A percentile compares a stretch with the other conserved stretches of the same genome.
Conservation (phyloP, 2,329 filamentous ascomycete species). For the Epichloe sibirici region DNA sequence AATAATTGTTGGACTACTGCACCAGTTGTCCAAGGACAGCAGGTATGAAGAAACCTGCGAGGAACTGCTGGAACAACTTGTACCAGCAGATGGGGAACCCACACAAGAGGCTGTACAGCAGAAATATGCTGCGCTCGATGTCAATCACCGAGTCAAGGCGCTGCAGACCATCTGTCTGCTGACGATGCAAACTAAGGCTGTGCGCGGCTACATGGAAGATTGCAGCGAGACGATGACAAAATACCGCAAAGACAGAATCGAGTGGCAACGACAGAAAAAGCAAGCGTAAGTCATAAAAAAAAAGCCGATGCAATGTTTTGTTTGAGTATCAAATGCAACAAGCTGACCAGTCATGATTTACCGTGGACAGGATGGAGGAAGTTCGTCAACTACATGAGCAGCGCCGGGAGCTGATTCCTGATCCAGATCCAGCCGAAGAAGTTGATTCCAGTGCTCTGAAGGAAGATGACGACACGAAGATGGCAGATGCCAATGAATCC, state of each 20-base stretch:
- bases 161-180: constrained; percentile 80
- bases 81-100: constrained; percentile 63
- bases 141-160: constrained; percentile 70
- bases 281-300: constrained; percentile 40
- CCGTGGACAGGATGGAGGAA: constrained; percentile 48
- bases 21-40: constrained; percentile 71
- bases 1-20: constrained; percentile 74
- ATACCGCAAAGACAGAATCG: constrained; percentile 91
- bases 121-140: constrained; percentile 64
- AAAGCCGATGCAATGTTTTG: constrained; percentile 3
- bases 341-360: not conserved
- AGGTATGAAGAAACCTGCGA: constrained; percentile 62
- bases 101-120: constrained; percentile 59
- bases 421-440: constrained; percentile 57
- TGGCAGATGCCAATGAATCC: constrained; percentile 53
- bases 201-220: constrained; percentile 81
- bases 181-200: constrained; percentile 71
- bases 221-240: constrained; percentile 90
- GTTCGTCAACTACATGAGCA: constrained; percentile 59
- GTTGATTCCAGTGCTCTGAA: constrained; percentile 32
- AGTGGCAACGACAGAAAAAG: constrained; percentile 69
- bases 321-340: not conserved
- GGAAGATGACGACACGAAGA: constrained; percentile 45
- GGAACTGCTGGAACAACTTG: constrained; percentile 66
- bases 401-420: constrained; percentile 58